These are phyloP conservation scores for Leucosporidium yakuticum DNA, from an alignment of 768 basidiomycete genomes.

Conservation along the genomic window DNA sequence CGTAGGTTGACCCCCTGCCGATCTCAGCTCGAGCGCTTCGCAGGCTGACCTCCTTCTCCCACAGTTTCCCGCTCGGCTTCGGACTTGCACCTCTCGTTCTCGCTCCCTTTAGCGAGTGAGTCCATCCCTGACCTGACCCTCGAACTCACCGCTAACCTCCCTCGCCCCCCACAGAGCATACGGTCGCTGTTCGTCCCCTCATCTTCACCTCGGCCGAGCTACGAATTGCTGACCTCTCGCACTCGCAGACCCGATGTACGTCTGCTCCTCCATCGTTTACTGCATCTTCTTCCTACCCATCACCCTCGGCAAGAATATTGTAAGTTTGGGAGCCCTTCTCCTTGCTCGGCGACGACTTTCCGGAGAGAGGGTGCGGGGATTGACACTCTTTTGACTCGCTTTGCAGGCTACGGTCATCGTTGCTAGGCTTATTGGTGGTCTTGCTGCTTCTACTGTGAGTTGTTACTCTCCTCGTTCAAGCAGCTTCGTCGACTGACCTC, in stretches of 20 bases:
- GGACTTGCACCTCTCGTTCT: slow-evolving; percentile 41
- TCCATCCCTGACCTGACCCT: not conserved
- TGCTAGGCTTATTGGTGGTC: slow-evolving; percentile 42
- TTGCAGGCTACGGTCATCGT: slow-evolving; percentile 40
- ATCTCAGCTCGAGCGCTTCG: not conserved
- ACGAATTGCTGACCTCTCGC: not conserved
- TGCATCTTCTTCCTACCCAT: slow-evolving; percentile 28
- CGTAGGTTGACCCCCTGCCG: slow-evolving; percentile 18
- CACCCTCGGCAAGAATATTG: slow-evolving; percentile 42
- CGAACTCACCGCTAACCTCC: not conserved
- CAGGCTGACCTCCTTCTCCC: slow-evolving; percentile 15
- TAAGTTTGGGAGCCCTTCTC: too few relatives aligned
- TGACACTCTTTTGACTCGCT: too few relatives aligned
- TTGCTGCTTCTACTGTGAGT: slow-evolving; percentile 42
- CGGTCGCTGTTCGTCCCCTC: not conserved
- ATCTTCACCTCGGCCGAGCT: not conserved
- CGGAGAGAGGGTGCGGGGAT: too few relatives aligned
- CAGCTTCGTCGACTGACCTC: too few relatives aligned
- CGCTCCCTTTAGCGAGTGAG: slow-evolving; percentile 39
- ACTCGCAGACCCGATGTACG: slow-evolving; percentile 34
- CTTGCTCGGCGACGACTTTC: too few relatives aligned
- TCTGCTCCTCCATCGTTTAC: slow-evolving; percentile 37
- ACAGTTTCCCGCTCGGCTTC: slow-evolving; percentile 32
- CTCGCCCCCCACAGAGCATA: not conserved
- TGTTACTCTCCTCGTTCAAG: not conserved